Evolutionary conservation across 768 basidiomycete genomes (phyloP), one percentile per base, ranked within the genome.

Genomic region (Suillus clintonianus): DNA sequence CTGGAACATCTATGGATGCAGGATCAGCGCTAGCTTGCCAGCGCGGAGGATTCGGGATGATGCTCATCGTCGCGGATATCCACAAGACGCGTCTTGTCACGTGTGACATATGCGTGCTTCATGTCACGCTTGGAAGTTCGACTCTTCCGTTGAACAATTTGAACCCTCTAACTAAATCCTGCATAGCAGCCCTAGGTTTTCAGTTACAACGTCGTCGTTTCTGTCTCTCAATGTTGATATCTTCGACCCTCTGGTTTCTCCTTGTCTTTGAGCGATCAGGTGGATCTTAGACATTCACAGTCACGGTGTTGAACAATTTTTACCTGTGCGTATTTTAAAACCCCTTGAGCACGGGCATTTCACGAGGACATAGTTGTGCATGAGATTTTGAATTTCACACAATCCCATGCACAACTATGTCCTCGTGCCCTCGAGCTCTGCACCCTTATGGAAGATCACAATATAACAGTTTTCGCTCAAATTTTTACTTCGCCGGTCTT

Each of bases 11-110:
- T 60, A 94, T 92, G 51, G 83, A 81, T 1, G 82, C 69, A 19
- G 91, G 88, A 73, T 93, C 84, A 5, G 80, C 66, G 34, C 81
- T 86, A 9, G 91, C 90, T 65, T 81, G 79, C 88, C 90, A 94
- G 80, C 88, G 77, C 19, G 83, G 78, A 47, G 86, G 82, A 70
- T 87, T 89, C n/a, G 86, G 85, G 30, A 80, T 77, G 56, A 91
- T 86, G 56, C 76, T 72, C 67, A 76, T 74, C 27, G 64, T 71
- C 50, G 58, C 54, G 22, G 34, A 30, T 43, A 59, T 58, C 41
- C 27, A 32, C 24, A 53, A 61, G 42, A 62, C 64, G 67, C 69
- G 62, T 66, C 14, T 8, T 19, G 72, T 72, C 68, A 72, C 64
- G 62, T 64, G 72, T 70, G 70, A 73, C 72, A 32, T 62, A 22